Evolutionary conservation across 345 rosid species (phyloP).

Genomic region (Rhodomyrtus tomentosa): DNA sequence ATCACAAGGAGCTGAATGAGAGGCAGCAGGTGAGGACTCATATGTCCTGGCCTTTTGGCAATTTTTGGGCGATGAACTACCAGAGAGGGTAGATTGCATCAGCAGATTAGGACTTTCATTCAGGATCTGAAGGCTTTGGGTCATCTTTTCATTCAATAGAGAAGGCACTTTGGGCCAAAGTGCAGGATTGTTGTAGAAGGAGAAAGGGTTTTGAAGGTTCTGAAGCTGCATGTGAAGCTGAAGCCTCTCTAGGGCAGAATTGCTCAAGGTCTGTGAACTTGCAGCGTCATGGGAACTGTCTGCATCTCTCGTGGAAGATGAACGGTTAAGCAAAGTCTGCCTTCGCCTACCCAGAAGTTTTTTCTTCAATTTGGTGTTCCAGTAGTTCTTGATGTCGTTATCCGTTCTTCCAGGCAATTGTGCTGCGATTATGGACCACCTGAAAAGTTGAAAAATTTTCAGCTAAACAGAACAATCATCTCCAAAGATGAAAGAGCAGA

Average conservation of each 20-base stretch:
- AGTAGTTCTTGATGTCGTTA: conserved; percentile 12
- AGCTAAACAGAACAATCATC: not conserved
- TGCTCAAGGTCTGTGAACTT: conserved; percentile 50
- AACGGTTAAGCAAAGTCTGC: not conserved
- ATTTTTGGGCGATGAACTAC: not conserved
- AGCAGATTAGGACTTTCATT: not conserved
- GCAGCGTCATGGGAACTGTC: conserved; percentile 11
- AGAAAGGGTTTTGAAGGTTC: conserved; percentile 40
- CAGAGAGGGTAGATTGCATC: not conserved
- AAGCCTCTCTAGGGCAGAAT: conserved; percentile 79
- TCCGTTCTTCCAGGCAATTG: conserved; percentile 10
- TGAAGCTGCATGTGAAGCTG: conserved; percentile 95
- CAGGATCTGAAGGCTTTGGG: conserved; percentile 22
- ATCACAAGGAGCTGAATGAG: not conserved
- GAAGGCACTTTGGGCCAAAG: conserved; percentile 69
- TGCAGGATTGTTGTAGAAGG: conserved; percentile 53
- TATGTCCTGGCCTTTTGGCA: not conserved
- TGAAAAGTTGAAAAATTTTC: not conserved
- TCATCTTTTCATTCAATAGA: conserved; percentile 21
- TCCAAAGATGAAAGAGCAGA: not conserved
- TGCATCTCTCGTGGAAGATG: not conserved
- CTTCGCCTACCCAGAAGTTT: conserved; percentile 7
- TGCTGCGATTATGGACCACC: conserved; percentile 12
- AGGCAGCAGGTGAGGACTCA: not conserved
- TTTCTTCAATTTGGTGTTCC: conserved; percentile 11